Percentiles rank a stretch among this genome's conserved stretches.
These are phyloP conservation scores for Paramyrothecium roridum DNA, from an alignment of 2,329 filamentous ascomycete species.

Conservation along the genomic window DNA sequence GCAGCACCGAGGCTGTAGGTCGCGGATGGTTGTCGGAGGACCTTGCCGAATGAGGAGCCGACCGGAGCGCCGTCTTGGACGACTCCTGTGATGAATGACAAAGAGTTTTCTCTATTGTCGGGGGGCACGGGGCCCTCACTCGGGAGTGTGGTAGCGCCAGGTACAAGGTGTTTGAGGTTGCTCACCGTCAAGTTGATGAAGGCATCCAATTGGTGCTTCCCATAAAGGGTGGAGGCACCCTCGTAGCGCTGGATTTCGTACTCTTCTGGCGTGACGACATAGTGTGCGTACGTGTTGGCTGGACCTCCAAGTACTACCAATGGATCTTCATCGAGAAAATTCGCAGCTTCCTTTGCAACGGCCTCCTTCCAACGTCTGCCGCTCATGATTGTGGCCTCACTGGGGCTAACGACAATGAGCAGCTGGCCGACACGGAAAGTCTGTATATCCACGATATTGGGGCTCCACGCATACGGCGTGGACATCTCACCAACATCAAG, in stretches of 20 bases:
- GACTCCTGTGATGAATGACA: slow-evolving; percentile 79
- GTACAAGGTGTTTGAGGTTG: slow-evolving; percentile 37
- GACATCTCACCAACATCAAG: slow-evolving; percentile 83
- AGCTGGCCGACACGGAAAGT: slow-evolving; percentile 80
- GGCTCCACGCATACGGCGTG: slow-evolving; percentile 79
- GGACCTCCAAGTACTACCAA: slow-evolving; percentile 85
- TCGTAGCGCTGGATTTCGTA: slow-evolving; percentile 87
- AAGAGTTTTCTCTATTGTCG: slow-evolving; percentile 71
- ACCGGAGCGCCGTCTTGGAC: slow-evolving; percentile 67
- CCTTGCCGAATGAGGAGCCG: slow-evolving; percentile 68
- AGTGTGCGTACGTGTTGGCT: slow-evolving; percentile 87
- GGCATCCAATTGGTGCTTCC: slow-evolving; percentile 75
- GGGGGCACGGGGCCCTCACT: slow-evolving; percentile 63
- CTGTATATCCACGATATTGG: slow-evolving; percentile 89
- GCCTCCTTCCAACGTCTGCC: slow-evolving; percentile 82
- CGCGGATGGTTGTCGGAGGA: slow-evolving; percentile 50
- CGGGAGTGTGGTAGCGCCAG: slow-evolving; percentile 34
- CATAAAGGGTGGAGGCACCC: slow-evolving; percentile 88
- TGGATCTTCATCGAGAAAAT: slow-evolving; percentile 50
- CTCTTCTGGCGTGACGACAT: slow-evolving; percentile 75
- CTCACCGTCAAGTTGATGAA: slow-evolving; percentile 86
- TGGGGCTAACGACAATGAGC: slow-evolving; percentile 78
- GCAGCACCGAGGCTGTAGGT: slow-evolving; percentile 58
- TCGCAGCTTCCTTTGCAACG: slow-evolving; percentile 49
- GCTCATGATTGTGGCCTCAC: slow-evolving; percentile 90